phyloP scores from a whole-genome alignment of 208 protist species.

The Leptomonas seymouri region DNA sequence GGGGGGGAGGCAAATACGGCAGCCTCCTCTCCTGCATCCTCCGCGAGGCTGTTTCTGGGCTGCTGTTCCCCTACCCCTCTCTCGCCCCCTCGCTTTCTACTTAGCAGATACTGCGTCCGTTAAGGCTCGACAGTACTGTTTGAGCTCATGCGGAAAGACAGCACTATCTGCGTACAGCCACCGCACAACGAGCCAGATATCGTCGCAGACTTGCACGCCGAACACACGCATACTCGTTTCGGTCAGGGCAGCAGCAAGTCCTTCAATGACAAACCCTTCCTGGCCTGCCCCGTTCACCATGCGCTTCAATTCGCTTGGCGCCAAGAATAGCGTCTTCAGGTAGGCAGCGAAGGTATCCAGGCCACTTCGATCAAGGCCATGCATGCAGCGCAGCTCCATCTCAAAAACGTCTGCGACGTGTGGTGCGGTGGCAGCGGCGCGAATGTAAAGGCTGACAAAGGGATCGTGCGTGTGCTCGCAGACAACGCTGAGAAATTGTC shows the following conservation, averaged over 20 bases:
- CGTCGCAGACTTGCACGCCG: conserved; percentile 28
- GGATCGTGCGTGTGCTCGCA: conserved; percentile 54
- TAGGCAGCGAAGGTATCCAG: conserved; percentile 30
- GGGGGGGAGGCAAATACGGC: not conserved
- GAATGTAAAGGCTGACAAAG: conserved; percentile 55
- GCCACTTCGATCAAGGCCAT: conserved; percentile 9
- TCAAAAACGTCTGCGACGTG: conserved; percentile 38
- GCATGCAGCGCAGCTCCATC: conserved; percentile 52
- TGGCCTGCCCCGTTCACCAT: conserved; percentile 30
- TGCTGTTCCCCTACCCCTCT: too few species aligned
- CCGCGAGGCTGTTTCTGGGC: too few species aligned
- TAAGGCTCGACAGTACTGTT: conserved; percentile 46
- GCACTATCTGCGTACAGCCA: conserved; percentile 38
- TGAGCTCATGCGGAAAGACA: conserved; percentile 38
- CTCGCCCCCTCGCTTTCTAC: not conserved
- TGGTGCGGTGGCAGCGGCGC: not conserved
- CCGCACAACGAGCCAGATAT: conserved; percentile 51
- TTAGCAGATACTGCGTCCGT: conserved; percentile 25
- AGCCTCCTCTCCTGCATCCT: too few species aligned
- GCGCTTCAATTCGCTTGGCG: conserved; percentile 11
- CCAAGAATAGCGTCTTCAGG: conserved; percentile 40
- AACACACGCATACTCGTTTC: conserved; percentile 47
- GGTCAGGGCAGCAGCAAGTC: conserved; percentile 24
- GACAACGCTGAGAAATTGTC: conserved; percentile 41
- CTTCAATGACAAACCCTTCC: conserved; percentile 35